Evolutionary conservation across 208 protist genomes (phyloP).

Genomic region (Kentomonas sorsogonicus): DNA sequence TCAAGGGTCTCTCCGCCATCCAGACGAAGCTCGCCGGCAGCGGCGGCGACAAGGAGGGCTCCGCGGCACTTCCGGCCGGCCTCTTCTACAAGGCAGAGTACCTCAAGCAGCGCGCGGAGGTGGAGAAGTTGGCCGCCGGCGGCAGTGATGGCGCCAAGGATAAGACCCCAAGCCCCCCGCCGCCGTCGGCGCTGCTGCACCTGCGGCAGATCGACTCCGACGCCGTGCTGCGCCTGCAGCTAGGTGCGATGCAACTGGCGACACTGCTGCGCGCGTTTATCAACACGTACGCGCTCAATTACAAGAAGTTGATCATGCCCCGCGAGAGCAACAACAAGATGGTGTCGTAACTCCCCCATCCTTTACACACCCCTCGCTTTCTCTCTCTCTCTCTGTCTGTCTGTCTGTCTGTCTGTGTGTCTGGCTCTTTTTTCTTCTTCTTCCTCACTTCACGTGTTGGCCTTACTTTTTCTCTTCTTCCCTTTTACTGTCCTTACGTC

Average conservation of each 20-base stretch:
- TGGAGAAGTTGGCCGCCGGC: constrained; percentile 50
- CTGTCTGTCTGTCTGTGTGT: not conserved
- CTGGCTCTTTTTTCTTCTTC: not conserved
- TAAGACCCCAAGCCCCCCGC: constrained; percentile 16
- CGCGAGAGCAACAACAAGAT: constrained; percentile 46
- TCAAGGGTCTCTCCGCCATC: constrained; percentile 57
- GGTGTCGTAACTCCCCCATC: constrained; percentile 33
- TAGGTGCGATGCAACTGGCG: constrained; percentile 41
- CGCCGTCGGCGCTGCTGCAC: constrained; percentile 51
- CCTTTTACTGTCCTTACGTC: constrained; percentile 3
- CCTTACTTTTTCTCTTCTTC: constrained; percentile 1
- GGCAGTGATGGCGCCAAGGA: constrained; percentile 2
- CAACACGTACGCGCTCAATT: constrained; percentile 73
- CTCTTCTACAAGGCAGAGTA: constrained; percentile 55
- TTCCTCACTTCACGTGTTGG: not conserved
- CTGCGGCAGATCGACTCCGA: constrained; percentile 69
- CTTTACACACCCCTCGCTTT: not conserved
- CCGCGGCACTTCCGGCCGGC: constrained; percentile 8
- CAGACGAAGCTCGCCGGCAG: constrained; percentile 30
- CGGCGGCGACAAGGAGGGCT: constrained; percentile 39
- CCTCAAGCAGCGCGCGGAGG: constrained; percentile 34
- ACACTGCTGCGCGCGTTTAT: constrained; percentile 63
- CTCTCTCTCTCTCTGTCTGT: not conserved
- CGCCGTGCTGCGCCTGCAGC: constrained; percentile 47
- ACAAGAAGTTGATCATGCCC: constrained; percentile 85